These are phyloP conservation scores for Magnusiomyces ingens DNA, from an alignment of 1,139 yeast species.

Conservation along the genomic window DNA sequence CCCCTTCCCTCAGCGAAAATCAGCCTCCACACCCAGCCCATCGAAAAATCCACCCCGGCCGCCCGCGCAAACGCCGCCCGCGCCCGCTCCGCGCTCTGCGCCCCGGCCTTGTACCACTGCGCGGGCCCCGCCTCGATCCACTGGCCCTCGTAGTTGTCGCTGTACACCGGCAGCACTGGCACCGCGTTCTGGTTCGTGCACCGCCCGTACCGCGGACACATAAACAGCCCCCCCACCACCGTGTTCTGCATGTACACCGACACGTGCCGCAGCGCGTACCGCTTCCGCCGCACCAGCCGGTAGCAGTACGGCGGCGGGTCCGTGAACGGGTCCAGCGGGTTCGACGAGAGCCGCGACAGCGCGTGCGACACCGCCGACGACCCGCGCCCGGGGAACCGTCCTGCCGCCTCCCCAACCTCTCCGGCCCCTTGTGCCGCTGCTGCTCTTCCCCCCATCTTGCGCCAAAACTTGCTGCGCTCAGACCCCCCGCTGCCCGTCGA, in stretches of 20 bases:
- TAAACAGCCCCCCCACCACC: conserved; percentile 60
- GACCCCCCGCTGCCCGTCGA: too few relatives aligned
- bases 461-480: too few relatives aligned
- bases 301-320: conserved; percentile 38
- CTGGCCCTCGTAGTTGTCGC: conserved; percentile 47
- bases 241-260: conserved; percentile 52
- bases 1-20: too few relatives aligned
- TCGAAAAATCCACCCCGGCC: background rate
- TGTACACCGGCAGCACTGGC: conserved; percentile 54
- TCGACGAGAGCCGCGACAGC: background rate
- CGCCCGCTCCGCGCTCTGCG: conserved; percentile 1
- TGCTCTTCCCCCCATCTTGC: background rate
- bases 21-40: too few relatives aligned
- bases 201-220: conserved; percentile 39
- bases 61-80: background rate
- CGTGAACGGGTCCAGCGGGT: background rate
- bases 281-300: conserved; percentile 56
- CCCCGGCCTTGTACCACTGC: background rate
- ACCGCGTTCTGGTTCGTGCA: conserved; percentile 31
- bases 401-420: too few relatives aligned
- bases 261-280: conserved; percentile 46
- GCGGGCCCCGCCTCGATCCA: conserved; percentile 33
- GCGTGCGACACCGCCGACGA: background rate
- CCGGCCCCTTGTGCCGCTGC: too few relatives aligned
- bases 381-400: too few relatives aligned